Evolutionary conservation across 352 stramenopile species (phyloP).

Genomic region (Globisporangium carolinianum): DNA sequence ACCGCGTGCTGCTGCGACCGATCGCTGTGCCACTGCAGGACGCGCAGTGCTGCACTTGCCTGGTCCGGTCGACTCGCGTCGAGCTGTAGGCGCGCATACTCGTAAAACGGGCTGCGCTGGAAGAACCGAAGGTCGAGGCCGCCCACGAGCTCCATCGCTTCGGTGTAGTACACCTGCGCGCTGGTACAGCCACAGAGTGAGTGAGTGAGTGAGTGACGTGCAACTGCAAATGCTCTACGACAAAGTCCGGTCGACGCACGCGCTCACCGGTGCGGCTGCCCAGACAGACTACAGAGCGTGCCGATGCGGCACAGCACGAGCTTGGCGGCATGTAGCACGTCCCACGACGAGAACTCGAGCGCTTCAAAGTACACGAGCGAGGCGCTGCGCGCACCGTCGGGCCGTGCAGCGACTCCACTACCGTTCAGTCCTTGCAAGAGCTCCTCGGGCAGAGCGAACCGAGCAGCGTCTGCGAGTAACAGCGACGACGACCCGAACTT

Average conservation of each 20-base stretch:
- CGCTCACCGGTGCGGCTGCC: conserved; percentile 44
- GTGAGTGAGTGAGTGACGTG: too few relatives aligned
- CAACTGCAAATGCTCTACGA: not conserved
- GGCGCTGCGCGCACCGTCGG: conserved; percentile 1
- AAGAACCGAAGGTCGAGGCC: conserved; percentile 47
- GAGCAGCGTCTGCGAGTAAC: not conserved
- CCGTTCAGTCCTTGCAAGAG: conserved; percentile 11
- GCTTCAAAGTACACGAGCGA: conserved; percentile 52
- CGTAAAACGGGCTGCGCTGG: conserved; percentile 48
- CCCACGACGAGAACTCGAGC: conserved; percentile 68
- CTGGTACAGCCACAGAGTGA: not conserved
- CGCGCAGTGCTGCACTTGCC: conserved; percentile 36
- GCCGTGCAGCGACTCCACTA: not conserved
- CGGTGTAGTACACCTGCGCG: conserved; percentile 31
- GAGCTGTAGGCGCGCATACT: conserved; percentile 59
- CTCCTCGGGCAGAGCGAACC: conserved; percentile 36
- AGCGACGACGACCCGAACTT: conserved; percentile 17
- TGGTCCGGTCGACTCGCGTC: conserved; percentile 34
- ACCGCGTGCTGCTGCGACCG: conserved; percentile 3
- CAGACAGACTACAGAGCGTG: conserved; percentile 37
- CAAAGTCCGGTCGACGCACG: too few relatives aligned
- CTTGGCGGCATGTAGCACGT: conserved; percentile 50
- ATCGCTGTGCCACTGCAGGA: conserved; percentile 13
- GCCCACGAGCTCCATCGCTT: conserved; percentile 68
- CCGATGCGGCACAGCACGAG: conserved; percentile 54